phyloP scores from a whole-genome alignment of 805 yeast species.

The Cyberlindnera americana region DNA sequence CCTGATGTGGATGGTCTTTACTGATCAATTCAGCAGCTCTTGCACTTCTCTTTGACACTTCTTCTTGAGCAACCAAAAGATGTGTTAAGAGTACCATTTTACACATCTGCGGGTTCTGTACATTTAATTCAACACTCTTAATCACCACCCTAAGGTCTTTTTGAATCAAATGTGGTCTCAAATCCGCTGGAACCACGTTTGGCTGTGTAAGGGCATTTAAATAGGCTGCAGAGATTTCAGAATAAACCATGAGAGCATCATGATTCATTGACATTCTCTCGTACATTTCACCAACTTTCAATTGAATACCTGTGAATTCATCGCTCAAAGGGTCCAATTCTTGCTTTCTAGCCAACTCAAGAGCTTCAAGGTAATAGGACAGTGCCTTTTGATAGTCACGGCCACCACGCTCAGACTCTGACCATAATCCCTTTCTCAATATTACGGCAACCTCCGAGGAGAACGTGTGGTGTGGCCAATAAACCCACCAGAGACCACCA shows the following conservation, averaged over 20 bases:
- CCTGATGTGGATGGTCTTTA: slow-evolving; percentile 20
- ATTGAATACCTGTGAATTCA: slow-evolving; percentile 86
- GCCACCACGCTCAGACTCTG: slow-evolving; percentile 62
- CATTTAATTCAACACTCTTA: slow-evolving; percentile 58
- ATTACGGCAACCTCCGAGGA: slow-evolving; percentile 67
- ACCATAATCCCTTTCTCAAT: slow-evolving; percentile 75
- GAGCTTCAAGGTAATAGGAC: slow-evolving; percentile 68
- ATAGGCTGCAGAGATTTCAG: slow-evolving; percentile 60
- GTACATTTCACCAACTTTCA: slow-evolving; percentile 84
- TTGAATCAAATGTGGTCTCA: slow-evolving; percentile 58
- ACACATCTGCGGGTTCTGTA: slow-evolving; percentile 43
- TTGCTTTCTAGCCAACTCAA: slow-evolving; percentile 55
- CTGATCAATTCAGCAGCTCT: slow-evolving; percentile 31
- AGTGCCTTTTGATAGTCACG: slow-evolving; percentile 66
- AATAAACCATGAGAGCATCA: slow-evolving; percentile 65
- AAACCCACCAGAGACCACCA: slow-evolving; percentile 35
- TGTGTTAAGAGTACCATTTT: slow-evolving; percentile 61
- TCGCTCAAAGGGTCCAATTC: slow-evolving; percentile 59
- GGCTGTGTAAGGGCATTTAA: slow-evolving; percentile 48
- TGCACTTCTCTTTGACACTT: slow-evolving; percentile 45
- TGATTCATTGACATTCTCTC: slow-evolving; percentile 59
- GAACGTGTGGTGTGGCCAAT: slow-evolving; percentile 68
- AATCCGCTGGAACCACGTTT: slow-evolving; percentile 28
- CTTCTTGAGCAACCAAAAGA: slow-evolving; percentile 62
- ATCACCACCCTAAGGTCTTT: slow-evolving; percentile 68